Percentiles rank a stretch among this genome's conserved stretches.
Evolutionary conservation across 1,284 basidiomycete species (phyloP).

Genomic region (Ceratobasidium sp.): DNA sequence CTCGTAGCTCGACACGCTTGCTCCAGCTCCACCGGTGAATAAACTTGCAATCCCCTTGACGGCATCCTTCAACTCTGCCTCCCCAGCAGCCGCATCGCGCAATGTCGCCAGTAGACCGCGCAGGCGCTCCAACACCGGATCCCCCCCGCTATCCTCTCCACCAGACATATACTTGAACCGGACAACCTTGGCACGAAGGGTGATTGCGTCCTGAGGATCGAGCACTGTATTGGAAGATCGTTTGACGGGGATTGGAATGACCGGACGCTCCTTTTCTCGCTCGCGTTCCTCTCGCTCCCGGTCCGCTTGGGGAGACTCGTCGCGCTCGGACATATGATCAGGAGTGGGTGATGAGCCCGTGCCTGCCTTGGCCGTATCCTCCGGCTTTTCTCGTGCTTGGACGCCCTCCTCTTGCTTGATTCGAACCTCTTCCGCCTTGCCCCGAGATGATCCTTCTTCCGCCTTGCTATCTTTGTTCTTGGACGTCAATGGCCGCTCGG

Average conservation of each 20-base stretch:
- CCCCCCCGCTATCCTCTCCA: constrained; percentile 68
- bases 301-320: constrained; percentile 29
- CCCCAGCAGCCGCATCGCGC: constrained; percentile 64
- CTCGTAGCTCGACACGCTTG: constrained; percentile 95
- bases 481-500: constrained; percentile 68
- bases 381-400: background rate
- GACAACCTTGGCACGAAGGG: constrained; percentile 86
- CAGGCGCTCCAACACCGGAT: constrained; percentile 73
- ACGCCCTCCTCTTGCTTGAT: constrained; percentile 16
- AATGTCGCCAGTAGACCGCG: constrained; percentile 73
- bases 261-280: constrained; percentile 11
- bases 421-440: constrained; percentile 37
- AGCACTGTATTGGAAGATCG: constrained; percentile 52
- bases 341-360: constrained; percentile 13
- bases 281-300: constrained; percentile 18
- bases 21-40: constrained; percentile 72
- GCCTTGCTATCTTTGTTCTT: constrained; percentile 57
- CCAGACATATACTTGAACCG: constrained; percentile 75
- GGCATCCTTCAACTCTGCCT: constrained; percentile 71
- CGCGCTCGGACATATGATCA: constrained; percentile 28
- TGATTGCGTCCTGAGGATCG: constrained; percentile 89
- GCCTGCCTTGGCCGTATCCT: background rate
- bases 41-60: constrained; percentile 79
- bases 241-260: constrained; percentile 37
- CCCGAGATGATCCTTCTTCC: constrained; percentile 48